These are phyloP conservation scores for Rubroshorea leprosula DNA, from an alignment of 345 rosid genomes.

Conservation along the genomic window DNA sequence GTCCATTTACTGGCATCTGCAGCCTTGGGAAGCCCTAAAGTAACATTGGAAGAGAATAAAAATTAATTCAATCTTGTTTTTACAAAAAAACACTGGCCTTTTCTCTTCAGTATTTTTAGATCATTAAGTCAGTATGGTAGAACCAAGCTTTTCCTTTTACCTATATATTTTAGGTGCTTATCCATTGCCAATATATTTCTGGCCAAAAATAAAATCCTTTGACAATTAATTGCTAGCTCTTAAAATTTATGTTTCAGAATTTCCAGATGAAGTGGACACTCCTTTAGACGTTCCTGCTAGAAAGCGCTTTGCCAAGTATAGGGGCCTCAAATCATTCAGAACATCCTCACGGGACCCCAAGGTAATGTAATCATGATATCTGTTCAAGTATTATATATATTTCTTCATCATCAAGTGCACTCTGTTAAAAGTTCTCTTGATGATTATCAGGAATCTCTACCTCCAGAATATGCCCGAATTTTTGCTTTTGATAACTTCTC, in stretches of 20 bases:
- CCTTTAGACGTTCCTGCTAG: slow-evolving; percentile 84
- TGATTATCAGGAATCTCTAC: slow-evolving; percentile 76
- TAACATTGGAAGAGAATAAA: no score
- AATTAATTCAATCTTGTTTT: neutral
- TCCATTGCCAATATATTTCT: no score
- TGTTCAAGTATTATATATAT: slow-evolving; percentile 1
- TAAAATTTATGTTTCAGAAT: slow-evolving; percentile 43
- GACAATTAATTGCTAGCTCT: neutral
- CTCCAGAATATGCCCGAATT: slow-evolving; percentile 85
- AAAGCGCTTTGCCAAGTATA: slow-evolving; percentile 83
- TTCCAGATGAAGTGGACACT: slow-evolving; percentile 91
- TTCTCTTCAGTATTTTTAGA: neutral
- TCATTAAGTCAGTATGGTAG: neutral
- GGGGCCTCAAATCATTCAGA: slow-evolving; percentile 93
- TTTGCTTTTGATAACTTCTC: slow-evolving; percentile 84
- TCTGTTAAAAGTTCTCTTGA: slow-evolving; percentile 12
- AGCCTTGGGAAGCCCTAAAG: no score
- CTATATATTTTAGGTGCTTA: no score
- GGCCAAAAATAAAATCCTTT: no score
- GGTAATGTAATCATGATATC: slow-evolving; percentile 28
- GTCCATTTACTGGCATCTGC: no score
- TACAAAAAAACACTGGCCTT: neutral
- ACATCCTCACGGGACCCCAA: slow-evolving; percentile 95
- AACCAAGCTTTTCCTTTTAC: neutral
- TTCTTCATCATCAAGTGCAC: neutral